phyloP scores from a whole-genome alignment of 2,329 filamentous ascomycete species.

The Alternaria brassicae region DNA sequence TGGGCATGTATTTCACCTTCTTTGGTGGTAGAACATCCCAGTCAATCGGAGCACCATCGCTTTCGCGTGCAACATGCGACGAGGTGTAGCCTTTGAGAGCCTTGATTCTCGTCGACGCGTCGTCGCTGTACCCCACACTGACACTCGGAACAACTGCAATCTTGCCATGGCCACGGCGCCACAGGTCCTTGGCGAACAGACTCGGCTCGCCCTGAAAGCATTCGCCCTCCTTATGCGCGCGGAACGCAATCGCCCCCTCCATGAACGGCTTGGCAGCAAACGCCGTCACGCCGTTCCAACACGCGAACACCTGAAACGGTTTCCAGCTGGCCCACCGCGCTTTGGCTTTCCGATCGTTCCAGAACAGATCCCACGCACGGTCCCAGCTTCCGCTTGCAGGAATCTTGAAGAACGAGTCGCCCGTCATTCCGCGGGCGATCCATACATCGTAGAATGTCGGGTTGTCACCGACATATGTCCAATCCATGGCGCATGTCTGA shows the following conservation, averaged over 20 bases:
- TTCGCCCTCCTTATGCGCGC: constrained; percentile 52
- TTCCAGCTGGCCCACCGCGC: constrained; percentile 44
- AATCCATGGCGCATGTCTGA: constrained; percentile 68
- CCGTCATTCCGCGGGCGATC: constrained; percentile 61
- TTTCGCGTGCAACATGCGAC: constrained; percentile 41
- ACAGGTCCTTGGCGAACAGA: constrained; percentile 66
- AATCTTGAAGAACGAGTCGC: constrained; percentile 64
- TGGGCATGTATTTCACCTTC: constrained; percentile 58
- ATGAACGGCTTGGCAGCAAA: constrained; percentile 60
- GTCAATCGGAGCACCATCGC: constrained; percentile 47
- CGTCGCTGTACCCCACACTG: constrained; percentile 63
- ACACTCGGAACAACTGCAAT: constrained; percentile 65
- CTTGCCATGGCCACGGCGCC: constrained; percentile 49
- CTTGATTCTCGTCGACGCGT: constrained; percentile 57
- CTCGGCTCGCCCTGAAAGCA: constrained; percentile 64
- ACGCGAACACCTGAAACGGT: constrained; percentile 68
- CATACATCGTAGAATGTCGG: constrained; percentile 66
- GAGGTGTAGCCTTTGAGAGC: constrained; percentile 59
- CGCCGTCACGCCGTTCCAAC: constrained; percentile 65
- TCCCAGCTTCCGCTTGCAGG: constrained; percentile 59
- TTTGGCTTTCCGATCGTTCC: constrained; percentile 54
- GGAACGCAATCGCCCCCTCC: constrained; percentile 55
- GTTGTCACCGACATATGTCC: constrained; percentile 55
- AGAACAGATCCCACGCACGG: constrained; percentile 52
- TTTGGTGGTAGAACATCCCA: constrained; percentile 57